Base-by-base conservation (phyloP, 768 basidiomycete species). In the Inosperma sp. region DNA sequence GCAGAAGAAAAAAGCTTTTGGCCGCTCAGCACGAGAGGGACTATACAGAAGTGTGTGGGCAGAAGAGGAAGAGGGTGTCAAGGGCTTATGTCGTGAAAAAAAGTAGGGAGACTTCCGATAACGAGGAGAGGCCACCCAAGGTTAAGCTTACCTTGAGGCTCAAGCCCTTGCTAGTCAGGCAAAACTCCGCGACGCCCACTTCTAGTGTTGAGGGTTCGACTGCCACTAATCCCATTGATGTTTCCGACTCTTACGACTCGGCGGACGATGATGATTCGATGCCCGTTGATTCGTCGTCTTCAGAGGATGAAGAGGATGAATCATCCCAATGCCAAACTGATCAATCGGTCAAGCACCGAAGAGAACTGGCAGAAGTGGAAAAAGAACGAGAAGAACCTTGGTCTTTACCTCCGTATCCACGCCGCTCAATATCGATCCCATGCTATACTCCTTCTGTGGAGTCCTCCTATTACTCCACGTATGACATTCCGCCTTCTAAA, bases 131-230 rank as follows among this genome's bases (percentile, higher is more conserved):
- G 6, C 80, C 80, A 1, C 79, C 80, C 17, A 88, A 87, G 61
- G 79, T 86, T 60, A 87, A 85, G 61, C 74, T 88, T 26, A 84
- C 81, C 3, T 71, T 88, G 22, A 78, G 83, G 30, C 77, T 88
- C 35, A 79, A 79, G 50, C 79, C 80, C 13, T 64, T 74, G 19
- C 69, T 67, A 51, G 48, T 41, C 25, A 51, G 49, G 14, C 49
- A 23, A 41, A 25, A 37, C 43, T 51, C 29, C 51, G 31, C 50
- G 44, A 25, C 37, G 34, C 29, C 48, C 29, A 26, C 48, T 30
- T 30, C 43, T 16, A 35, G 40, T 35, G 36, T 3, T 59, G 65
- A 22, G 41, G 60, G 67, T 3, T 56, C 69, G 1, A 57, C 68
- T 39, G 55, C 64, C 6, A 55, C 66, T 54, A 54, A 57, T 48